A percentile compares a stretch with the other conserved stretches of the same genome.
These are phyloP conservation scores for Lachancea lanzarotensis DNA, from an alignment of 805 yeast genomes.

Conservation along the genomic window DNA sequence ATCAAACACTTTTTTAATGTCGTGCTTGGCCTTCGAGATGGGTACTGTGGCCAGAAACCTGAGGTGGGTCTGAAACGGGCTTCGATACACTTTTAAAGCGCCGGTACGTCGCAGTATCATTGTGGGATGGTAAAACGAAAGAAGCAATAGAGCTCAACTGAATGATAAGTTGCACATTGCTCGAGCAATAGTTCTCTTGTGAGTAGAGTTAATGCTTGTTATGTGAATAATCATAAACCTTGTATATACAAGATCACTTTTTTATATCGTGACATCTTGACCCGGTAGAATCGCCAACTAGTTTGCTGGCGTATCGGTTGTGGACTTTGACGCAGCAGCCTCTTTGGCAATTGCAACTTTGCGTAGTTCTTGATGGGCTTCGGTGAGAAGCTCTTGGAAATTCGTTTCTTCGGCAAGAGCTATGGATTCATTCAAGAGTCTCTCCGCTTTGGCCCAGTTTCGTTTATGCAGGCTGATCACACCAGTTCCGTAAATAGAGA, in stretches of 20 bases:
- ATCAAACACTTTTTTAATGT: constrained; percentile 45
- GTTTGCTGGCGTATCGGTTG: background rate
- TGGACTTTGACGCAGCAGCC: background rate
- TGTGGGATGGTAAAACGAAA: background rate
- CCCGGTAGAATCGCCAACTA: no score
- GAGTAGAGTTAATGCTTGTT: background rate
- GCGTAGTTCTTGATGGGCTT: constrained; percentile 59
- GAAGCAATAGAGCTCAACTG: no score
- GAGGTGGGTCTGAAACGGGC: background rate
- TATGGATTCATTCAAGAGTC: constrained; percentile 60
- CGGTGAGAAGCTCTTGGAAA: constrained; percentile 52
- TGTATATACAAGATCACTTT: background rate
- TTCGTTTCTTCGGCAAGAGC: constrained; percentile 63
- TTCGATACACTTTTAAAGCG: background rate
- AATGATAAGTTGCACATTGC: background rate
- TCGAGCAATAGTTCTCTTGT: background rate
- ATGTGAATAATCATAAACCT: background rate
- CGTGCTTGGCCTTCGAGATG: background rate
- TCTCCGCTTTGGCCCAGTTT: constrained; percentile 50
- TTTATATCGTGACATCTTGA: background rate
- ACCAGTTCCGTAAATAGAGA: constrained; percentile 82
- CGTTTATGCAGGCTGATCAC: constrained; percentile 63
- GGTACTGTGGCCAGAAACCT: background rate
- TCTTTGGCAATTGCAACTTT: constrained; percentile 38
- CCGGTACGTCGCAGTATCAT: background rate